Evolutionary conservation across 345 rosid species (phyloP), one percentile per base, ranked within the genome.

Genomic region (Acer negundo): DNA sequence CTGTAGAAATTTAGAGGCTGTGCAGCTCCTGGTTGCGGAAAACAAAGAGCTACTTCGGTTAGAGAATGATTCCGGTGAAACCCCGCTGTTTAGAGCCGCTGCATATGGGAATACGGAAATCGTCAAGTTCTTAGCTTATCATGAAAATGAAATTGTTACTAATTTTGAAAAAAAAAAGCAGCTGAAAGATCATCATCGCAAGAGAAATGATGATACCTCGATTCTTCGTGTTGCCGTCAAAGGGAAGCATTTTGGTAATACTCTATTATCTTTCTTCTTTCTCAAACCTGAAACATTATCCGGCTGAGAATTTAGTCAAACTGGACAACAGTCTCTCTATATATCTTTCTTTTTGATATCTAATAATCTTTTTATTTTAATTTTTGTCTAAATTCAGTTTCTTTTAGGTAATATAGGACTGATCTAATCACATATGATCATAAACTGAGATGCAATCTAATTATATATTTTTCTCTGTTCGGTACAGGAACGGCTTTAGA

Each of bases 211-310:
- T 17, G 7, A 7, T 1, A 0, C 7, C 42, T 76, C 85, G 56
- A 80, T 80, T 75, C 81, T 83, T 31, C 79, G 62, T 16, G 56
- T 55, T 55, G 78, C 84, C 44, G 51, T 83, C 49, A 17, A 23
- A 1, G 79, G 79, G 19, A 38, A 69, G 64, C 47, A 84, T 16
- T 83, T 74, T 26, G 83, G 79, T 28, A 28, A 2, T 28, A 2
- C 31, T 28, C 31, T 28, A 28, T 28, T 2, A 28, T 28, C 31
- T 28, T 28, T 28, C 31, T 28, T 28, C 31, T 28, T 28, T 28
- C 31, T 28, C 3, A 3, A 28, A 28, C 31, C 31, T 2, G 31
- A 28, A 28, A 28, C 31, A 28, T 28, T 28, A 3, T 28, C 31
- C 0, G 31, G 31, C 1, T 2, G 31, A 28, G 31, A 28, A 28